Evolutionary conservation across 257 asterid species (phyloP).

Genomic region (Paraleonurus japonicus): DNA sequence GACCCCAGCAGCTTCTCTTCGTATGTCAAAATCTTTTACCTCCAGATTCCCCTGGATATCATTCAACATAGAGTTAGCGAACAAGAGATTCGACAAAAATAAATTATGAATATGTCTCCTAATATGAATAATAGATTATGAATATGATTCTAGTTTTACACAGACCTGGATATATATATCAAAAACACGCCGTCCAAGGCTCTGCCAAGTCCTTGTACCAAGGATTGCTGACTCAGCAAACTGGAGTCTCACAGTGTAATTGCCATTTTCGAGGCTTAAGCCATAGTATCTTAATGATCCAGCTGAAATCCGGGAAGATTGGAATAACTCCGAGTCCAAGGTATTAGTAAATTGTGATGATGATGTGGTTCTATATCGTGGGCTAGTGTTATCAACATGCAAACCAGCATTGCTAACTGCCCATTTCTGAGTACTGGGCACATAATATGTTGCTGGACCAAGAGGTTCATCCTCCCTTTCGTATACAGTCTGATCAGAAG

Average conservation of each 20-base stretch:
- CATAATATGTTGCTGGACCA: conserved; percentile 68
- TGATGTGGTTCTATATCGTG: conserved; percentile 31
- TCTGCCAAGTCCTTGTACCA: conserved; percentile 47
- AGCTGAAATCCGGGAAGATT: conserved; percentile 61
- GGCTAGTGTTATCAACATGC: conserved; percentile 19
- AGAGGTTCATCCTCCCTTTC: conserved; percentile 54
- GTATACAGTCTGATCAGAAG: conserved; percentile 35
- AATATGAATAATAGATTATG: no score
- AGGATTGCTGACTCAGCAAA: conserved; percentile 58
- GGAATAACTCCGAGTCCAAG: conserved; percentile 60
- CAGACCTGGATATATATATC: conserved; percentile 80
- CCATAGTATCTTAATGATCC: conserved; percentile 87
- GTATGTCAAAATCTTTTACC: conserved; percentile 55
- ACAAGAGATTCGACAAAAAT: neutral
- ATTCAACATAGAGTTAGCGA: neutral
- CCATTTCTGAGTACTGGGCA: conserved; percentile 49
- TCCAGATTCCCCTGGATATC: conserved; percentile 47
- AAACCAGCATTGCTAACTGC: conserved; percentile 76
- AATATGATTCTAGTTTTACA: conserved; percentile 7
- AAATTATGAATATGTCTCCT: no score
- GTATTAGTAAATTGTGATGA: conserved; percentile 52
- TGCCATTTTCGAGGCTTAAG: conserved; percentile 79
- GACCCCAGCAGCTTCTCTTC: conserved; percentile 44
- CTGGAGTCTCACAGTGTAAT: conserved; percentile 63
- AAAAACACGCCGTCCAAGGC: conserved; percentile 71